Conservation (phyloP, 441 rosid species). For the Monsonia emarginata region DNA sequence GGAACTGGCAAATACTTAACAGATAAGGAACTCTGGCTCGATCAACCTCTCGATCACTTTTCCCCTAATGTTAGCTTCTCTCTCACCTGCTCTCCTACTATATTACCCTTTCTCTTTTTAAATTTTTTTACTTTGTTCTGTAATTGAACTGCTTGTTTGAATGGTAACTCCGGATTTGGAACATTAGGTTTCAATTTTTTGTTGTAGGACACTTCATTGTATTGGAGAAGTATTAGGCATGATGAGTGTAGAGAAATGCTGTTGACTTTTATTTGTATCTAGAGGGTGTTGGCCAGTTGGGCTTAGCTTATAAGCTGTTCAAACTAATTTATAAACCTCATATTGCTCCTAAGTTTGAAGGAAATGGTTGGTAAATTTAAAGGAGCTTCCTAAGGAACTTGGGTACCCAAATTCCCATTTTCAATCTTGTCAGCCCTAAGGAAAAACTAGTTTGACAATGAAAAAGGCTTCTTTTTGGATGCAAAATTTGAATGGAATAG, state of each 20-base stretch:
- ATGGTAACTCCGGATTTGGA: not conserved
- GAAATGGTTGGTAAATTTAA: no score
- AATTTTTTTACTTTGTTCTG: not conserved
- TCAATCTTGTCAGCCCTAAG: no score
- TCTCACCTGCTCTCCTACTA: not conserved
- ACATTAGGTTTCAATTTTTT: not conserved
- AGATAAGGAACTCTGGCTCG: constrained; percentile 10
- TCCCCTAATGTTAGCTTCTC: constrained; percentile 10
- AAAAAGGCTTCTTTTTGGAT: no score
- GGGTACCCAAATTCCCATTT: no score
- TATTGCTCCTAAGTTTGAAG: no score
- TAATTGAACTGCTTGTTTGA: not conserved
- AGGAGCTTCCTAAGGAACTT: no score
- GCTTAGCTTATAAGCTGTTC: no score
- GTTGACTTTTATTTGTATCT: no score
- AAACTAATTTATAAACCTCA: no score
- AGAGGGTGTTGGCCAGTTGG: no score
- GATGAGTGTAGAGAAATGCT: not conserved
- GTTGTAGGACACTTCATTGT: not conserved
- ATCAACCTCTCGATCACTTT: constrained; percentile 16
- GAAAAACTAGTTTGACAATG: no score
- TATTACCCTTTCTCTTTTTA: not conserved
- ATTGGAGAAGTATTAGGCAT: not conserved
- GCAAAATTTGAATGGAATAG: no score
- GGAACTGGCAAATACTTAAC: constrained; percentile 7